A percentile compares a stretch with the other conserved stretches of the same genome.
Evolutionary conservation across 345 rosid genomes (phyloP).

Genomic region (Eucalyptus rudis): DNA sequence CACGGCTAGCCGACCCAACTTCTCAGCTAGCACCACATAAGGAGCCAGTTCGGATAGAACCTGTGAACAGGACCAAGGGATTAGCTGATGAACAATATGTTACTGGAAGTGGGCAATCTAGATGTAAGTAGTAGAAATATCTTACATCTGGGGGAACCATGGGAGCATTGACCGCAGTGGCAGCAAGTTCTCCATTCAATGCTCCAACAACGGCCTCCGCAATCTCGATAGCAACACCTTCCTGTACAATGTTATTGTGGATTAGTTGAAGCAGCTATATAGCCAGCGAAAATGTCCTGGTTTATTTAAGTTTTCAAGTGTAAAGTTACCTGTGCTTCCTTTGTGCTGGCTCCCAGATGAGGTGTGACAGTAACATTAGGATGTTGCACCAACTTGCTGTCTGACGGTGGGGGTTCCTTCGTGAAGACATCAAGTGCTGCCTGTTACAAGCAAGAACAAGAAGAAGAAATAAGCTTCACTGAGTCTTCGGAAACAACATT

Average conservation of each 20-base stretch:
- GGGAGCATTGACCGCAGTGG: conserved; percentile 86
- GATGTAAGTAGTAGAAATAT: background rate
- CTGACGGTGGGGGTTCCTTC: conserved; percentile 54
- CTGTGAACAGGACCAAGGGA: background rate
- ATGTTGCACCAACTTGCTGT: conserved; percentile 54
- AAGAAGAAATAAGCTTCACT: background rate
- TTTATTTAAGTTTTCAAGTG: background rate
- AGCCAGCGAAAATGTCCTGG: background rate
- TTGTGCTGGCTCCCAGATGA: conserved; percentile 91
- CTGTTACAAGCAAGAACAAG: conserved; percentile 5
- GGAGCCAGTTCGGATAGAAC: conserved; percentile 51
- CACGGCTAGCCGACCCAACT: conserved; percentile 68
- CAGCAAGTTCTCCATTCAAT: conserved; percentile 58
- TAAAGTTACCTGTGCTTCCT: conserved; percentile 64
- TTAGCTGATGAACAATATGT: background rate
- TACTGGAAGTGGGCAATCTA: background rate
- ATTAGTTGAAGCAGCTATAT: background rate
- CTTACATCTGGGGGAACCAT: conserved; percentile 59
- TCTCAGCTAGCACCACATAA: conserved; percentile 56
- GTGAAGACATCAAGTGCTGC: conserved; percentile 86
- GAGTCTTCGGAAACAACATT: background rate
- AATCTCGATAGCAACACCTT: conserved; percentile 84
- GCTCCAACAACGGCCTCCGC: conserved; percentile 90
- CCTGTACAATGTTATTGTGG: conserved; percentile 9
- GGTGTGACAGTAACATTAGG: conserved; percentile 70